Base-by-base conservation (phyloP, 2,329 filamentous ascomycete species). In the Cladosporium sp. region DNA sequence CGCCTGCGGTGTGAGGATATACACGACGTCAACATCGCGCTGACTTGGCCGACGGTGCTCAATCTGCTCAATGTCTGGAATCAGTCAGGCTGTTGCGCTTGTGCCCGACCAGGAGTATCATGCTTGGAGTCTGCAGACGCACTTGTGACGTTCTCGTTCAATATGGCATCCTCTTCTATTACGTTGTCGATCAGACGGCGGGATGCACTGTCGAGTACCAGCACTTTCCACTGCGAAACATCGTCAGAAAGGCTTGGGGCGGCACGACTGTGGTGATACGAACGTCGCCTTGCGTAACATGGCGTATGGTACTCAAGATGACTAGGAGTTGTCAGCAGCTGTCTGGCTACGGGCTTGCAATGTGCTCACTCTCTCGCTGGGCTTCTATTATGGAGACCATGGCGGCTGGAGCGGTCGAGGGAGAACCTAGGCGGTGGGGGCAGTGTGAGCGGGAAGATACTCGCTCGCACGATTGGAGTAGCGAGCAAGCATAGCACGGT, bases 81-180 rank as follows among this genome's bases (percentile, higher is more conserved):
- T 57, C 53, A 57, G 64, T 72, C 62, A 71, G 66, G 56, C 52
- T 42, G 31, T 32, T 6, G 55, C 35, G 44, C 35, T 44, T 45
- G 9, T 35, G 42, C 40, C 41, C 55, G 33, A 28, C 43, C 35
- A 18, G 28, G 28, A 32, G 42, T 45, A 42, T 28, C 45, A 32
- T 9, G 33, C 4, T 43, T 31, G 31, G 18, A 18, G 3, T 28
- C 13, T 38, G 35, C 18, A 11, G 31, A 63, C 85, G 68, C 79
- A 95, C 91, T 95, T 61, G 91, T 92, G 71, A 98, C 88, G 69
- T 95, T 95, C 72, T 90, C 84, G 69, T 95, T 95, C 73, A 98
- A 85, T 61, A 98, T 95, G 66, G 96, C 89, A 81, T 98, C 92
- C 76, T 96, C 87, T 65, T 89, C 92, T 68, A 92, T 82, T 43